phyloP scores from a whole-genome alignment of 2,329 filamentous ascomycete genomes.

The Fusarium sp. region DNA sequence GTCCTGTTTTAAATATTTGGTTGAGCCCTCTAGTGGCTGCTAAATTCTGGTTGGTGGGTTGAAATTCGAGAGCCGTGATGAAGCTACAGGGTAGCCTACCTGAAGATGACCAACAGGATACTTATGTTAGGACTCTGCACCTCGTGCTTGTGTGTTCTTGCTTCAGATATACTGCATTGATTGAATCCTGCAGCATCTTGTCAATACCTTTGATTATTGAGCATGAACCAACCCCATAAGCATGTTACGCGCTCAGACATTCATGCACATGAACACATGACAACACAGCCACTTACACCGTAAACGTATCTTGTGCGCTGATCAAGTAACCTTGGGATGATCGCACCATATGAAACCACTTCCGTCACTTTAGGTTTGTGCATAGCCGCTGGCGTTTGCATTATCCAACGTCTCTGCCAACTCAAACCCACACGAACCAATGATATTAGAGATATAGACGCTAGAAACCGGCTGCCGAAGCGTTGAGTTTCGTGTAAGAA shows the following conservation, averaged over 20 bases:
- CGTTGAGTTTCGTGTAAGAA: constrained; percentile 13
- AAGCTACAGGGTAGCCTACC: background rate
- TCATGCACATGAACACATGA: background rate
- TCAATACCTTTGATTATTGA: background rate
- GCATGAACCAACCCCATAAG: background rate
- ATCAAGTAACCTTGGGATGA: constrained; percentile 1
- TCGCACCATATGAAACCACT: constrained; percentile 6
- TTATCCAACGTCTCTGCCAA: constrained; percentile 1
- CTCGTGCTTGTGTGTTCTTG: too few relatives aligned
- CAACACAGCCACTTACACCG: background rate
- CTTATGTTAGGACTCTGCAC: too few relatives aligned
- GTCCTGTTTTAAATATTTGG: too few relatives aligned
- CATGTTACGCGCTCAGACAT: constrained; percentile 1
- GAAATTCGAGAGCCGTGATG: background rate
- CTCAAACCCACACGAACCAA: constrained; percentile 4
- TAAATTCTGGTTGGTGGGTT: background rate
- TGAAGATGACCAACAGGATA: too few relatives aligned
- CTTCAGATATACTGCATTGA: too few relatives aligned
- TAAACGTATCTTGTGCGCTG: background rate
- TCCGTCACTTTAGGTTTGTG: constrained; percentile 1
- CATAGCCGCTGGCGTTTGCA: constrained; percentile 3
- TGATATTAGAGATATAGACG: background rate
- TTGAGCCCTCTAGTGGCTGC: background rate
- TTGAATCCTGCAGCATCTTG: background rate
- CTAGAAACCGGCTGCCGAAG: constrained; percentile 13